phyloP scores from a whole-genome alignment of 2,329 filamentous ascomycete species.

The Cucurbitaria berberidis region DNA sequence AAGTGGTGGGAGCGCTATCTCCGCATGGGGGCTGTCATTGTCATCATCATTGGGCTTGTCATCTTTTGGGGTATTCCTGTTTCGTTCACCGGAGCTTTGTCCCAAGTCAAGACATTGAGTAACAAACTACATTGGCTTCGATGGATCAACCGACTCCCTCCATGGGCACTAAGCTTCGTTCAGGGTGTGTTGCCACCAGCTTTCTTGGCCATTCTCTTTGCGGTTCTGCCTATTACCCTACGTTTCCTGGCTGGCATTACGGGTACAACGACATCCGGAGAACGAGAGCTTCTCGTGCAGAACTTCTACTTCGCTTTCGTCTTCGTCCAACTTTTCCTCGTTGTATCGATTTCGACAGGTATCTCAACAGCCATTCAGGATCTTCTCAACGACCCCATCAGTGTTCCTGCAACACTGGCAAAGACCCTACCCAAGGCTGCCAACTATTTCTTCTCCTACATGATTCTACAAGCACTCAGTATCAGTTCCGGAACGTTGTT shows the following conservation, averaged over 20 bases:
- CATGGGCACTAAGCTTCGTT: conserved; percentile 68
- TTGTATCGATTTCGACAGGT: conserved; percentile 84
- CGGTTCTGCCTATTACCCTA: conserved; percentile 81
- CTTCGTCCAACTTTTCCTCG: conserved; percentile 92
- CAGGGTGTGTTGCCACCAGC: conserved; percentile 86
- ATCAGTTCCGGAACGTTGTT: conserved; percentile 88
- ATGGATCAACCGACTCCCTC: conserved; percentile 70
- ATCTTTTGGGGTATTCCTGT: conserved; percentile 91
- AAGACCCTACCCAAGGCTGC: conserved; percentile 81
- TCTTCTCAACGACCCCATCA: conserved; percentile 69
- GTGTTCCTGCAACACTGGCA: conserved; percentile 74
- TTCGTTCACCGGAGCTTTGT: conserved; percentile 81
- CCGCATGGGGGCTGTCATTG: conserved; percentile 69
- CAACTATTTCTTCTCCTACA: conserved; percentile 99
- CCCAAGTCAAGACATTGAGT: conserved; percentile 76
- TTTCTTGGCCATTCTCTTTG: conserved; percentile 76
- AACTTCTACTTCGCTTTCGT: conserved; percentile 92
- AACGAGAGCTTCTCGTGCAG: conserved; percentile 83
- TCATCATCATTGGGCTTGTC: conserved; percentile 74
- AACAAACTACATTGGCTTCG: conserved; percentile 69
- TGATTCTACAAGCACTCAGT: conserved; percentile 91
- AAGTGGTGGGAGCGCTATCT: conserved; percentile 91
- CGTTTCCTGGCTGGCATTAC: conserved; percentile 73
- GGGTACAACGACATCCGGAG: conserved; percentile 82
- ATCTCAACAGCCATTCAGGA: conserved; percentile 69